Evolutionary conservation across 345 rosid species (phyloP).

Genomic region (Eutrema heterophyllum): DNA sequence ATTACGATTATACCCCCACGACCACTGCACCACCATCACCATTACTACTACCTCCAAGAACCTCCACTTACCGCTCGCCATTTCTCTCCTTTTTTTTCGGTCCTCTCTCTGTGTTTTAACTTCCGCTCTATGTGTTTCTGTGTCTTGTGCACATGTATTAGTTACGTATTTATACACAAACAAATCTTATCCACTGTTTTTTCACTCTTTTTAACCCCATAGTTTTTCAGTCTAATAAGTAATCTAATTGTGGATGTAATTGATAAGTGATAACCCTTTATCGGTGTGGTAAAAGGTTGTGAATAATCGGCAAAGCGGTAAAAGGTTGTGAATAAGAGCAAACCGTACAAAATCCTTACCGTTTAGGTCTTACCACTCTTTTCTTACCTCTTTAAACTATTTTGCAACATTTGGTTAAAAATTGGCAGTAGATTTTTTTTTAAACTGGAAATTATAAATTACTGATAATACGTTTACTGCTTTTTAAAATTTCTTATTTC

Average conservation of each 20-base stretch:
- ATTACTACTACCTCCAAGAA: constrained; percentile 28
- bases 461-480: no score
- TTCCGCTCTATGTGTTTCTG: constrained; percentile 8
- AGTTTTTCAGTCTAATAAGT: background rate
- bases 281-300: background rate
- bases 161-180: constrained; percentile 3
- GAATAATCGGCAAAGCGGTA: no score
- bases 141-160: constrained; percentile 16
- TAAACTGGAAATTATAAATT: no score
- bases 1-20: constrained; percentile 22
- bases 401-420: no score
- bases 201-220: background rate
- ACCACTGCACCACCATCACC: constrained; percentile 17
- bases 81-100: background rate
- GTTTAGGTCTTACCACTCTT: no score
- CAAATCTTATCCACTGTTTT: background rate
- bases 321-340: no score
- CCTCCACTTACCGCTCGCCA: constrained; percentile 33
- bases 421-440: no score
- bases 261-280: background rate
- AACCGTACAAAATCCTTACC: no score
- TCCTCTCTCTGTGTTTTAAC: background rate
- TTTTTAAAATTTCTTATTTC: no score
- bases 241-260: background rate
- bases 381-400: no score